Evolutionary conservation across 176 grass and related monocot genomes (phyloP).

Genomic region (Zoysia japonica): DNA sequence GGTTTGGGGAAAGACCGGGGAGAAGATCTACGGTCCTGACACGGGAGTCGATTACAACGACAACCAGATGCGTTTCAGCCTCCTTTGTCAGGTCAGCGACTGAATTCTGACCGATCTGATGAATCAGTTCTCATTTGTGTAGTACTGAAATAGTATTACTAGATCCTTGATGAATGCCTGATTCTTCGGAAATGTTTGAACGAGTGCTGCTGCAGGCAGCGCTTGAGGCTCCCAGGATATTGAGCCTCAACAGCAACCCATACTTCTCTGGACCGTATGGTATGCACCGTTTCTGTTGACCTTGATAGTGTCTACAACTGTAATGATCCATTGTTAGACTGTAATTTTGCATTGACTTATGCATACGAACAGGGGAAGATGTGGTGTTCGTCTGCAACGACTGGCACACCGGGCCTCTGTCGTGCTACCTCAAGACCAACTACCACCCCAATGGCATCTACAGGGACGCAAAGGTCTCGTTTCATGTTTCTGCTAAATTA

Average conservation of each 20-base stretch:
- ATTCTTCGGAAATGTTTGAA: neutral
- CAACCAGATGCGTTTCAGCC: constrained; percentile 89
- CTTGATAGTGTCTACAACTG: neutral
- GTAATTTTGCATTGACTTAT: neutral
- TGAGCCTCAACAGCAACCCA: constrained; percentile 68
- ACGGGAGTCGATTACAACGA: constrained; percentile 74
- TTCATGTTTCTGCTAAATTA: neutral
- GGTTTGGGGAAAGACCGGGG: constrained; percentile 95
- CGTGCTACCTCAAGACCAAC: constrained; percentile 80
- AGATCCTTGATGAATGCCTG: neutral
- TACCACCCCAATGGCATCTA: constrained; percentile 79
- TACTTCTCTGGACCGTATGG: constrained; percentile 75
- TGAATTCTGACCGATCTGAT: neutral
- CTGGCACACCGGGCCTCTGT: constrained; percentile 82
- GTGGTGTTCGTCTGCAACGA: constrained; percentile 91
- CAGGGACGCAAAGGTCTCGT: constrained; percentile 63
- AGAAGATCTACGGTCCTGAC: constrained; percentile 89
- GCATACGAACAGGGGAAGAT: constrained; percentile 58
- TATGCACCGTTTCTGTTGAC: constrained; percentile 26
- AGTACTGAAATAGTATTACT: too few species aligned
- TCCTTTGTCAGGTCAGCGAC: constrained; percentile 69
- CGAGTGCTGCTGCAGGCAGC: constrained; percentile 63
- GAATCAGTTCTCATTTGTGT: neutral
- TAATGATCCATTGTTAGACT: neutral
- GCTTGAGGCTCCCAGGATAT: constrained; percentile 78